Conservation (phyloP, 352 stramenopile genomes). For the Phytophthora macrochlamydospora region DNA sequence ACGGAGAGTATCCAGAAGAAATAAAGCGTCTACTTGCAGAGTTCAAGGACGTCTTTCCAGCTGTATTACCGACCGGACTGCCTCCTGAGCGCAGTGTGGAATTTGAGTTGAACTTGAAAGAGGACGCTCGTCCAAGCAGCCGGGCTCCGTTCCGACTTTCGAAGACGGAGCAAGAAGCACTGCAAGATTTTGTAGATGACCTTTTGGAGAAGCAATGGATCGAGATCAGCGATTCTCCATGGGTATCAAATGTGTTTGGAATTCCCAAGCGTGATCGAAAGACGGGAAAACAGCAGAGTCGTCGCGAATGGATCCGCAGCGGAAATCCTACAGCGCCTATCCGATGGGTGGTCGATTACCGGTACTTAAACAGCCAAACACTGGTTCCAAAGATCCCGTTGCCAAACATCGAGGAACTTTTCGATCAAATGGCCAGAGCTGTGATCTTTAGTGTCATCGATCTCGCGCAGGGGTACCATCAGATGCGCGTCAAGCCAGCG, state of each 20-base stretch:
- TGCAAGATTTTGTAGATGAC: neutral
- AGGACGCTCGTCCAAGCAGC: neutral
- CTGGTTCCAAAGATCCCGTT: slow-evolving; percentile 18
- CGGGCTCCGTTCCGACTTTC: neutral
- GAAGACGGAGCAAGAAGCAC: neutral
- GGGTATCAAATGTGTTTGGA: neutral
- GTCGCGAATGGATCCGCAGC: slow-evolving; percentile 13
- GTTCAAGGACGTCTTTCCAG: neutral
- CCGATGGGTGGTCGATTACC: slow-evolving; percentile 19
- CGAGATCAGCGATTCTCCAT: neutral
- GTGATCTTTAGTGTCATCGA: slow-evolving; percentile 27
- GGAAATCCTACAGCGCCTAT: slow-evolving; percentile 13
- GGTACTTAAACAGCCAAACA: slow-evolving; percentile 16
- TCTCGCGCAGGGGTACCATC: slow-evolving; percentile 38
- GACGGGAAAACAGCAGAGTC: neutral
- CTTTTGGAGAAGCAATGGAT: neutral
- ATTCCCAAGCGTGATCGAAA: slow-evolving; percentile 3
- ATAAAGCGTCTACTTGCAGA: neutral
- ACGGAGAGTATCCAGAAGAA: neutral
- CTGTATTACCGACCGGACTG: neutral
- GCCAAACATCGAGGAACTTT: slow-evolving; percentile 20
- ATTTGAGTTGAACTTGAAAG: slow-evolving; percentile 1
- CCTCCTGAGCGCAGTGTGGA: neutral
- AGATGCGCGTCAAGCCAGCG: slow-evolving; percentile 21
- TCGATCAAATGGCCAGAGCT: slow-evolving; percentile 20